Base-by-base conservation (phyloP, 2,329 filamentous ascomycete genomes). In the Sporothrix brunneoviolacea region DNA sequence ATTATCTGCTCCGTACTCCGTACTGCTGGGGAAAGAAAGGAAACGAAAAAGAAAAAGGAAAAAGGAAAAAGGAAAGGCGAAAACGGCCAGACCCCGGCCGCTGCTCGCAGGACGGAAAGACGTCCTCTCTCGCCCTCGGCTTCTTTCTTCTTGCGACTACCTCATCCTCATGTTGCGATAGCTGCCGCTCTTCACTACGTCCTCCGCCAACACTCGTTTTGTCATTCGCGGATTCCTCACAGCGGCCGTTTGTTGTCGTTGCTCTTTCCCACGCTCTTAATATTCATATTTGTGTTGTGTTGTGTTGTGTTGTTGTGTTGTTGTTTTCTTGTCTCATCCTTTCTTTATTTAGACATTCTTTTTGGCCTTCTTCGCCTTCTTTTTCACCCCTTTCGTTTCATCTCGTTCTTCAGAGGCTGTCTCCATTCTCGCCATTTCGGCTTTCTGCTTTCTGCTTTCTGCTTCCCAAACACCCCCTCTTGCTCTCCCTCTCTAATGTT, bases 401-500 rank as follows among this genome's bases (percentile, higher is more conserved):
- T 28, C 28, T 22, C 22, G 15, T 21, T 27, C 30, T 13, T 50
- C 24, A 24, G 30, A 36, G 30, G n/a, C 28, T 41, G 15, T 22
- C 22, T 51, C 28, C 13, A 24, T 22, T n/a, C 30, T 40, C 28
- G 16, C 42, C 28, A 15, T 45, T 16, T 40, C 42, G 27, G 24
- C n/a, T 32, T 44, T 39, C 16, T 41, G 39, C 16, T 22, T 38
- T 44, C n/a, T 10, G 16, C n/a, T 39, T 13, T 37, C n/a, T 35
- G 13, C 18, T 6, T 37, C 33, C 21, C 22, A 16, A 27, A n/a
- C 21, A 15, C 13, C n/a, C 33, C 22, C 27, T 16, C 16, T 46
- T 32, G 39, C 35, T 12, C 21, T 10, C n/a, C 27, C 39, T 30
- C 30, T 13, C 45, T 41, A 42, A 53, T 49, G 40, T 44, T 36